Conservation (phyloP, 345 rosid genomes). For the Citropsis articulata region DNA sequence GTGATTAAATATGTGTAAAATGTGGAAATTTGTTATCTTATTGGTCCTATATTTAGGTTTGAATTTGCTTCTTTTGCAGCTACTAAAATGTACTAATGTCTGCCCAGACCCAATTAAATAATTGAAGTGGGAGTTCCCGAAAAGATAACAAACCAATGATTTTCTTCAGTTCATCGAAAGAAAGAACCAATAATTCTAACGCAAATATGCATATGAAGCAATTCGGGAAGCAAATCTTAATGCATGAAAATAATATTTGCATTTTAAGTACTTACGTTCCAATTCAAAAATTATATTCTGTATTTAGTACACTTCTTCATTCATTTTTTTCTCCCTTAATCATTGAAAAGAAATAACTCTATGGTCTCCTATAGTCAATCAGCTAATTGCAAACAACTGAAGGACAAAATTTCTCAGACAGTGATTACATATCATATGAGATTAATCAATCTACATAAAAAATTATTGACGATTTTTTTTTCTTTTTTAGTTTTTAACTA, state of each 20-base stretch:
- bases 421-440: neutral
- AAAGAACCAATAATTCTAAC: neutral
- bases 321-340: too few relatives aligned
- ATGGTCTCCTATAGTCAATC: too few relatives aligned
- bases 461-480: neutral
- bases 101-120: neutral
- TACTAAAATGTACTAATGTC: neutral
- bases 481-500: too few relatives aligned
- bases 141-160: neutral
- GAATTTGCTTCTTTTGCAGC: neutral
- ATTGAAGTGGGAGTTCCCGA: neutral
- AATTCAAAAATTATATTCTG: too few relatives aligned
- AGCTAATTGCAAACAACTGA: too few relatives aligned
- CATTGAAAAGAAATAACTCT: too few relatives aligned
- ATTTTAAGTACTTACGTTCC: too few relatives aligned
- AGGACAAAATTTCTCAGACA: too few relatives aligned
- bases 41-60: neutral
- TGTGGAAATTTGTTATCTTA: too few relatives aligned
- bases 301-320: too few relatives aligned
- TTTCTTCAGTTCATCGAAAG: neutral
- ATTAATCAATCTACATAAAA: neutral
- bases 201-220: neutral
- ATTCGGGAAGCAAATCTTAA: too few relatives aligned
- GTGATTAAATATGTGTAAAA: neutral
- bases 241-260: too few relatives aligned